Conservation (phyloP, 495 filamentous ascomycete genomes). For the Lophiostoma macrostomum region DNA sequence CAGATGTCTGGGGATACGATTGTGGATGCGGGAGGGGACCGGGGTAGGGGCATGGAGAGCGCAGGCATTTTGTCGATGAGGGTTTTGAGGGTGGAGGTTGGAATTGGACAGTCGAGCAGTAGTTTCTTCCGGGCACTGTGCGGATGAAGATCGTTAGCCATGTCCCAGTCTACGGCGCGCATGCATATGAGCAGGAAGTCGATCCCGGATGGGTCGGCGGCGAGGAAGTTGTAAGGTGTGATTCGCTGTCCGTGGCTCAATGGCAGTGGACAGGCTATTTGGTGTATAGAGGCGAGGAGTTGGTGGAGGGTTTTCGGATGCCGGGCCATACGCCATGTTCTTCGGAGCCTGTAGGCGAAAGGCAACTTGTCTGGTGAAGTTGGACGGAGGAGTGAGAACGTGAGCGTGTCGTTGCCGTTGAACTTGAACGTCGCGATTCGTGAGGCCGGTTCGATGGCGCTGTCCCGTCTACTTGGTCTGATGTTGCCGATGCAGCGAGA, state of each 20-base stretch:
- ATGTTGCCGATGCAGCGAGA: no score
- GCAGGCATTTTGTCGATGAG: neutral
- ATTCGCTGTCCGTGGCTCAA: neutral
- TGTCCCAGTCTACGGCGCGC: neutral
- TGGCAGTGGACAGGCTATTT: neutral
- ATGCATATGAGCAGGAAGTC: conserved; percentile 11
- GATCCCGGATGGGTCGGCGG: conserved; percentile 6
- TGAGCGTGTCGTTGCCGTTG: no score
- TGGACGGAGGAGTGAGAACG: no score
- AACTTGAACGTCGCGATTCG: no score
- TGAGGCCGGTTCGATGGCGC: no score
- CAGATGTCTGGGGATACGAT: neutral
- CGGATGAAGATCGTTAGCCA: no score
- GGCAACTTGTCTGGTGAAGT: no score
- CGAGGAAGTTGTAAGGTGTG: neutral
- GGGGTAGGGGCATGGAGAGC: neutral
- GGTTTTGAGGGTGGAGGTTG: neutral
- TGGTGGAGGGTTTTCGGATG: conserved; percentile 2
- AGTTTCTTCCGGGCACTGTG: no score
- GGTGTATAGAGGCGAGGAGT: neutral
- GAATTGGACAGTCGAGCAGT: conserved; percentile 2
- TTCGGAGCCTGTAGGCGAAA: no score
- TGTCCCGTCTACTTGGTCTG: no score
- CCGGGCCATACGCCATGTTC: no score
- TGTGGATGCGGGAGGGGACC: neutral